Evolutionary conservation across 257 asterid genomes (phyloP), one percentile per base, ranked within the genome.

Genomic region (Petunia secreta): DNA sequence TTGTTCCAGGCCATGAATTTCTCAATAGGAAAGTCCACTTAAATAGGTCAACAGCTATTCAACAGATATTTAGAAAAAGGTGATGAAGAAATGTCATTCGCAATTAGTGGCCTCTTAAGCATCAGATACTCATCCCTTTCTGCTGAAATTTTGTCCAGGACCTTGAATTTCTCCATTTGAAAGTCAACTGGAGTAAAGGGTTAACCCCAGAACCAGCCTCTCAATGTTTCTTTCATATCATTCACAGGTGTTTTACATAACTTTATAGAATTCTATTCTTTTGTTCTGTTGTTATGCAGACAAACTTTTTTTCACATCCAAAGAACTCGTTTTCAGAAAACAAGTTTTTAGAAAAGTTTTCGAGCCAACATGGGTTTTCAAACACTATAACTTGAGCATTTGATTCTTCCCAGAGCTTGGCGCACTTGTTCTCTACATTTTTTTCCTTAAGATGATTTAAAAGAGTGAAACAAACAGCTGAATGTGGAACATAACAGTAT

Each of bases 171-270:
- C 44, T 71, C 77, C 25, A 71, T 71, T 46, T 43, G 6, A 48
- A 71, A 71, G 77, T 48, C 77, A 71, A 36, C 62, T 50, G 62
- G 44, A 50, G 34, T 50, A 71, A 60, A 48, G 41, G 77, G 77
- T 71, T 71, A 34, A 48, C 77, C 44, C 25, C 43, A 13, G 3
- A 48, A 46, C 59, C 43, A 46, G 25, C 59, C 39, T 34, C 40
- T 69, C 59, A 69, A 71, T 48, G 77, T 43, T 71, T 71, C 25
- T 25, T 25, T 25, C 25, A 25, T 25, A 25, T 25, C 25, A 25
- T 25, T 25, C 25, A 25, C 25, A 25, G 57, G 57, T 52, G 57
- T 9, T 52, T 52, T 11, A 52, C 57, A 52, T 11, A 11, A 8
- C 57, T 52, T 52, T 10, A 14, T 11, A 10, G 11, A 52, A 52